Evolutionary conservation across 805 yeast species (phyloP), one percentile per base, ranked within the genome.

Genomic region (Hanseniaspora taiwanica): DNA sequence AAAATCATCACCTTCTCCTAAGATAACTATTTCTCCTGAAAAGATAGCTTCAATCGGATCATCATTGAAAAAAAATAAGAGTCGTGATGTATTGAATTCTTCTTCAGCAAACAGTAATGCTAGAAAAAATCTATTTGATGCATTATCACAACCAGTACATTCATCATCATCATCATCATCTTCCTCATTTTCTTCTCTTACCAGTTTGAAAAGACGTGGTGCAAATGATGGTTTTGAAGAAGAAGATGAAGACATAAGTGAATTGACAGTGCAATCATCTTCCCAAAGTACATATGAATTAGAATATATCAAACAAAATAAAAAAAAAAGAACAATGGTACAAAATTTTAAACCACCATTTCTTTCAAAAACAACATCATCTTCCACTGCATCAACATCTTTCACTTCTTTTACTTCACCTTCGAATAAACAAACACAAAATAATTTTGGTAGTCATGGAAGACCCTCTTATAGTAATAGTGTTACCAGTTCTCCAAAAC

Each of bases 61-160:
- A 23, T 7, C 25, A 23, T n/a, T n/a, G n/a, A n/a, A n/a, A n/a
- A n/a, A n/a, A n/a, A n/a, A n/a, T n/a, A n/a, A n/a, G n/a, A n/a
- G n/a, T n/a, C n/a, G n/a, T n/a, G n/a, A n/a, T n/a, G n/a, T n/a
- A n/a, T 10, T 7, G 10, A 23, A 23, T 23, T 23, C 10, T 23
- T 23, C 25, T 23, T 10, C 7, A 23, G 25, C n/a, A n/a, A n/a
- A n/a, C n/a, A n/a, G n/a, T n/a, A 24, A 13, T 17, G 39, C 31
- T 6, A 19, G 18, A 16, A 29, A 36, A 21, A 36, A 27, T 19
- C 24, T 29, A 19, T 31, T 27, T 36, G 14, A 29, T 7, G 5
- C 29, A 7, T 20, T 36, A 27, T 36, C 39, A 13, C 24, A 36
- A 25, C 21, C 31, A 13, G 39, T 19, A n/a, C 9, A 16, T 36